Base-by-base conservation (phyloP, 139 green algal species). In the Monoraphidium neglectum region DNA sequence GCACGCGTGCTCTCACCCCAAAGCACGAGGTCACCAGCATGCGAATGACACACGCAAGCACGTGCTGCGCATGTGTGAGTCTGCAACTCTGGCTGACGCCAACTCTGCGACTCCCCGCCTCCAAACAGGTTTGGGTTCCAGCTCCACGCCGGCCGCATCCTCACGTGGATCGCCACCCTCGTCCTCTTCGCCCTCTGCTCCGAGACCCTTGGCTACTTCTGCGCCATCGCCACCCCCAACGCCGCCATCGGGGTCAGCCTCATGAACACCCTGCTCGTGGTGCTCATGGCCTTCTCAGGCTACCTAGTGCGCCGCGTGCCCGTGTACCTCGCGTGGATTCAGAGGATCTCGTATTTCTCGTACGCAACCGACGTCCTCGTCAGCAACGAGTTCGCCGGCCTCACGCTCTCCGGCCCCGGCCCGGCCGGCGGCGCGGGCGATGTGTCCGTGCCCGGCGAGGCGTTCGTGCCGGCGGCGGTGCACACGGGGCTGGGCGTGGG, bases 81-180 rank as follows among this genome's bases (percentile, higher is more conserved):
- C n/a, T n/a, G n/a, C n/a, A n/a, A n/a, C n/a, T n/a, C n/a, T n/a
- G n/a, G n/a, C n/a, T n/a, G n/a, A n/a, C n/a, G n/a, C n/a, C n/a
- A n/a, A n/a, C n/a, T n/a, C n/a, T n/a, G n/a, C n/a, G n/a, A n/a
- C n/a, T 68, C 77, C 37, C n/a, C n/a, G n/a, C n/a, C n/a, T n/a
- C n/a, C n/a, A n/a, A n/a, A n/a, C n/a, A n/a, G n/a, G n/a, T 32
- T 67, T 43, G 83, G 83, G 43, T 88, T 77, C 68, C 83, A 88
- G 68, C 24, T 46, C 23, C 46, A 18, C 15, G 43, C 65, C 0
- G 38, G 30, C 56, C 85, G 85, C 70, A 85, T 85, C 59, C n/a
- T 82, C 53, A 69, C 78, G 46, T 84, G 76, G 43, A 66, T 69
- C 35, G 63, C 28, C 28, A 38, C 28, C 24, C 49, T 83, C 2